Evolutionary conservation across 202 grass and related monocot genomes (phyloP).

Genomic region (Elaeis oleifera): DNA sequence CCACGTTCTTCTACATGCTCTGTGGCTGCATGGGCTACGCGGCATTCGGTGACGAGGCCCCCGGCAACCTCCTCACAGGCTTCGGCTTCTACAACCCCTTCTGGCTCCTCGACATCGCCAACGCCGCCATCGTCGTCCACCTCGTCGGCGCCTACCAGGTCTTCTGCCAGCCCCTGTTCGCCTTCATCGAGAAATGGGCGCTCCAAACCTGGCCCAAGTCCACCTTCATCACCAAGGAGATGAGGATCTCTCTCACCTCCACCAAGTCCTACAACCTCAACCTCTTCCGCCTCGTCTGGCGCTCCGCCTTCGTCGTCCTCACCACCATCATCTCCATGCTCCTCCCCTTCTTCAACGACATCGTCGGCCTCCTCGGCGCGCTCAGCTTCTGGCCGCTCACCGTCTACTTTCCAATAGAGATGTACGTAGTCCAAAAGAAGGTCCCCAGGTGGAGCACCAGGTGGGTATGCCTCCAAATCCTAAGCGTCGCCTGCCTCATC

Average conservation of each 20-base stretch:
- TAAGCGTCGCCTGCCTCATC: constrained; percentile 4
- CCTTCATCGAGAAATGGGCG: constrained; percentile 13
- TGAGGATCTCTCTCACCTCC: background rate
- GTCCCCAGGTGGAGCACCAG: constrained; percentile 6
- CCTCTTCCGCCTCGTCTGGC: constrained; percentile 10
- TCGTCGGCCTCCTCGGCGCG: constrained; percentile 10
- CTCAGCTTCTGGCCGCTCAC: constrained; percentile 13
- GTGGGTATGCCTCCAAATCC: constrained; percentile 10
- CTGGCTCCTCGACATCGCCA: constrained; percentile 13
- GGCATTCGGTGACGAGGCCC: constrained; percentile 5
- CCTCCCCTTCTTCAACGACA: constrained; percentile 13
- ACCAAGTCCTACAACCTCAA: background rate
- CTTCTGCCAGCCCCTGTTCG: constrained; percentile 13
- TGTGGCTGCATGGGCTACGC: constrained; percentile 14
- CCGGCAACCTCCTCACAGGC: constrained; percentile 13
- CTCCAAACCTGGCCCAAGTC: background rate
- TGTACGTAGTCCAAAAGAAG: constrained; percentile 6
- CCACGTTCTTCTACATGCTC: constrained; percentile 9
- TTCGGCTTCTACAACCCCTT: constrained; percentile 17
- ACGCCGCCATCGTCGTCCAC: constrained; percentile 9
- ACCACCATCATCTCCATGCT: constrained; percentile 11
- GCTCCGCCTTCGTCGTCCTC: constrained; percentile 4
- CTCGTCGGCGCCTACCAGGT: constrained; percentile 11
- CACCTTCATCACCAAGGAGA: constrained; percentile 4
- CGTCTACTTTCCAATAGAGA: constrained; percentile 11